These are phyloP conservation scores for Lizanozyma gosingica DNA, from an alignment of 1,139 yeast species.

Conservation along the genomic window DNA sequence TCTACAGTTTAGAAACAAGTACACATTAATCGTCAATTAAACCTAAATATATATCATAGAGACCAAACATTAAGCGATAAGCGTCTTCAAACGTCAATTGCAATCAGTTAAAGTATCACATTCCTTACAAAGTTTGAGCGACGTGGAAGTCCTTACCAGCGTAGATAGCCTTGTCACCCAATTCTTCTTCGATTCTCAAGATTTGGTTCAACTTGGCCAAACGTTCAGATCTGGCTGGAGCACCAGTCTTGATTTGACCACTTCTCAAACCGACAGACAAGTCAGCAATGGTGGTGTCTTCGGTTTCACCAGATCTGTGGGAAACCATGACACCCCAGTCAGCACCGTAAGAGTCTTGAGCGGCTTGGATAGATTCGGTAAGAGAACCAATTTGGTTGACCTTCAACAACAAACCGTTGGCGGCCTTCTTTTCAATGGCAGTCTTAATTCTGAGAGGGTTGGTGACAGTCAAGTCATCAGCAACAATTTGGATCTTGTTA, in stretches of 20 bases:
- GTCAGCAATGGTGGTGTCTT: slow-evolving; percentile 96
- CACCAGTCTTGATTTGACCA: slow-evolving; percentile 98
- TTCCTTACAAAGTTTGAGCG: slow-evolving; percentile 23
- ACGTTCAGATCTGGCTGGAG: slow-evolving; percentile 99
- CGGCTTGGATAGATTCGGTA: slow-evolving; percentile 88
- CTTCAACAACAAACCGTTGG: slow-evolving; percentile 87
- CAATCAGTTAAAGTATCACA: not conserved
- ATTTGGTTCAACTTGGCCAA: slow-evolving; percentile 95
- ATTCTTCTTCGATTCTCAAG: slow-evolving; percentile 94
- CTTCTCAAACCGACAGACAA: slow-evolving; percentile 92
- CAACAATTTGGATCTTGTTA: slow-evolving; percentile 77
- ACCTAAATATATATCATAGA: not conserved
- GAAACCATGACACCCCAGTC: slow-evolving; percentile 98
- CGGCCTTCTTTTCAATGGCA: slow-evolving; percentile 92
- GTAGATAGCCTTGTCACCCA: slow-evolving; percentile 89
- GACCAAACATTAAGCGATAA: too few relatives aligned
- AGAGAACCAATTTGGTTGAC: slow-evolving; percentile 93
- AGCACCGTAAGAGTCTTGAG: slow-evolving; percentile 81
- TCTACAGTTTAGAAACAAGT: too few relatives aligned
- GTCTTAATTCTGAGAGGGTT: slow-evolving; percentile 88
- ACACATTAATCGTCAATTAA: not conserved
- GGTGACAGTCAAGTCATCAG: slow-evolving; percentile 96
- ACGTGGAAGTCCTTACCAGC: slow-evolving; percentile 85
- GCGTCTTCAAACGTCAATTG: too few relatives aligned
- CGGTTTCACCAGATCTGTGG: slow-evolving; percentile 98